Base-by-base conservation (phyloP, 768 basidiomycete genomes). In the Russula emetica region DNA sequence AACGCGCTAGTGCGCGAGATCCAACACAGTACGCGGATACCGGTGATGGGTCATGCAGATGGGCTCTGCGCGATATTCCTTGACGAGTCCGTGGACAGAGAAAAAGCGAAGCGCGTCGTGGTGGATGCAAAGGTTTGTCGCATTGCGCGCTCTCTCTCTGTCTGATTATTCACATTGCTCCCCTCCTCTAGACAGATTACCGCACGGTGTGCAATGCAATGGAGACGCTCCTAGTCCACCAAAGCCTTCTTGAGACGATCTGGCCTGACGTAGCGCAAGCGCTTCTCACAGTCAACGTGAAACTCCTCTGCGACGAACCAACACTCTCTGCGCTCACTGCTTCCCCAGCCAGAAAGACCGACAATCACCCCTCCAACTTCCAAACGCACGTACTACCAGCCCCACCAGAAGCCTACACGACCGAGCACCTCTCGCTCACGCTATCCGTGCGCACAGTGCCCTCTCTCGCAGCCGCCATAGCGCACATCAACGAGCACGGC, bases 1-100 rank as follows among this genome's bases (percentile, higher is more conserved):
- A 96, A 96, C 69, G 83, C 82, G 66, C 85, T 99, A 14, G 97
- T 98, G 30, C 81, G 78, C 69, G 89, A 79, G 73, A 97, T 99
- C 63, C 93, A 98, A 73, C 88, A 90, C 62, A 84, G 79, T 67
- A 97, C 96, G 0, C 81, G 89, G 63, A 98, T 99, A 64, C 89
- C 97, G 2, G 97, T 99, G 51, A 98, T 99, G 94, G 97, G 97
- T 1, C 97, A 99, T 71, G 95, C 97, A 9, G 97, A 99, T 74
- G 97, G 97, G 1, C 77, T 98, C 10, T 99, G 97, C 74, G 83
- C 86, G 22, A 85, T 97, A 6, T 98, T 87, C 73, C 76, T 99
- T 6, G 96, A 99, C 74, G 86, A 90, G 69, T 78, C 80, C 32
- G 95, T 94, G 0, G 83, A 90, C 68, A 69, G 78, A 44, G 82